These are phyloP conservation scores for Pseudocercospora crystallina DNA, from an alignment of 2,329 filamentous ascomycete species.

Conservation along the genomic window DNA sequence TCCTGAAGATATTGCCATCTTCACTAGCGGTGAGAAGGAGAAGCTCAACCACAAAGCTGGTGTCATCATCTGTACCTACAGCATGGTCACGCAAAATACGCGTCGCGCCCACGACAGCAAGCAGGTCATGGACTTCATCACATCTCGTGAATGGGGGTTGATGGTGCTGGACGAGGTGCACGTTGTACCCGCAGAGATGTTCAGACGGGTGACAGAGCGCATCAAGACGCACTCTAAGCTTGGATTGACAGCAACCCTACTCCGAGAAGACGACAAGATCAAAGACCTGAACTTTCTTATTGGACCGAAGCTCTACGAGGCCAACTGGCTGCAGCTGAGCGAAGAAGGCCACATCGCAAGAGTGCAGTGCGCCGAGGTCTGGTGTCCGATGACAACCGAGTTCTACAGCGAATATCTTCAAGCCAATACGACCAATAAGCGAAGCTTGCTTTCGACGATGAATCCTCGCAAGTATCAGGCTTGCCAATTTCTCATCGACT, in stretches of 20 bases:
- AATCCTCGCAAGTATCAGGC: constrained; percentile 97
- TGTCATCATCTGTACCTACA: constrained; percentile 96
- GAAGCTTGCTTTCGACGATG: constrained; percentile 83
- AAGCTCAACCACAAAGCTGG: constrained; percentile 84
- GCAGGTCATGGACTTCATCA: constrained; percentile 96
- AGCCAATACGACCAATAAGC: constrained; percentile 62
- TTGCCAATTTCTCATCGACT: constrained; percentile 97
- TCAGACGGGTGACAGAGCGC: constrained; percentile 85
- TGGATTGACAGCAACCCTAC: constrained; percentile 86
- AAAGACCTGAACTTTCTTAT: constrained; percentile 96
- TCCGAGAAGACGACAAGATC: constrained; percentile 98
- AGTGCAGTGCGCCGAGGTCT: constrained; percentile 97
- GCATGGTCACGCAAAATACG: constrained; percentile 93
- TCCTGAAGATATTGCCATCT: constrained; percentile 88
- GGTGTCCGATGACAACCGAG: constrained; percentile 98
- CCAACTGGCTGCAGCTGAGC: constrained; percentile 98
- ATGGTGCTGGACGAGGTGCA: constrained; percentile 98
- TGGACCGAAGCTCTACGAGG: constrained; percentile 94
- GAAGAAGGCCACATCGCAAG: constrained; percentile 95
- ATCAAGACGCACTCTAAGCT: constrained; percentile 96
- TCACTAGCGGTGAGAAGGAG: constrained; percentile 90
- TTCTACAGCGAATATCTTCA: constrained; percentile 93
- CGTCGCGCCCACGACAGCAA: constrained; percentile 87
- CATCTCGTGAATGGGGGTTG: constrained; percentile 87
- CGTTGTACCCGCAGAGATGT: constrained; percentile 95